Conservation (phyloP, 768 basidiomycete genomes). For the Lactarius tabidus region DNA sequence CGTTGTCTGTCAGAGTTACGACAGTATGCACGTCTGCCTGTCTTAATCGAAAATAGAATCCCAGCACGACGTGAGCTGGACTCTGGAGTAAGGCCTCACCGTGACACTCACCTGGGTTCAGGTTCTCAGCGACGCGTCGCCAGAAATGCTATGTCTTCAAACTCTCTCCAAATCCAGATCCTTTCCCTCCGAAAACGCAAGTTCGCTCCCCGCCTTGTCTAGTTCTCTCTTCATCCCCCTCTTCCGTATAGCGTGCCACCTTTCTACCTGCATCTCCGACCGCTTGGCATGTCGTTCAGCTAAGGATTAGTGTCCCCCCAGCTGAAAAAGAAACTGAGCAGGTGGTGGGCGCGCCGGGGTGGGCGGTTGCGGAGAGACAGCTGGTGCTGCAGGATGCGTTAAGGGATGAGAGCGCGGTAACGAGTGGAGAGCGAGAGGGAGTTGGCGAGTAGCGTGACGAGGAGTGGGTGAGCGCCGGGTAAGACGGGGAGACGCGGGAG, state of each 20-base stretch:
- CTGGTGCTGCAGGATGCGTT: conserved; percentile 42
- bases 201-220: conserved; percentile 7
- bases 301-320: conserved; percentile 44
- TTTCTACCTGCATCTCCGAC: conserved; percentile 42
- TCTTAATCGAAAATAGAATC: no score
- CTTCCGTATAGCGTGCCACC: conserved; percentile 61
- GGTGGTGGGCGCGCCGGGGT: conserved; percentile 32
- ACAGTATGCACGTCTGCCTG: conserved; percentile 35
- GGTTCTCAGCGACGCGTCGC: conserved; percentile 34
- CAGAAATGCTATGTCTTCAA: conserved; percentile 38
- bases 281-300: conserved; percentile 61
- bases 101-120: conserved; percentile 36
- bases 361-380: conserved; percentile 50
- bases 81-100: no score
- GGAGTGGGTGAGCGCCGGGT: conserved; percentile 33
- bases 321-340: conserved; percentile 61
- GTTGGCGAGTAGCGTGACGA: conserved; percentile 50
- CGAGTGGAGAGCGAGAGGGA: conserved; percentile 36
- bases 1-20: conserved; percentile 52
- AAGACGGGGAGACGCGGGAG: conserved; percentile 18
- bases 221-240: no score
- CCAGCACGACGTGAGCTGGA: no score
- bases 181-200: conserved; percentile 23
- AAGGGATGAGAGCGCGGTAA: conserved; percentile 28
- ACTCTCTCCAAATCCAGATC: conserved; percentile 48